Base-by-base conservation (phyloP, 1,284 basidiomycete genomes). In the Pyrrhoderma lamaoense region DNA sequence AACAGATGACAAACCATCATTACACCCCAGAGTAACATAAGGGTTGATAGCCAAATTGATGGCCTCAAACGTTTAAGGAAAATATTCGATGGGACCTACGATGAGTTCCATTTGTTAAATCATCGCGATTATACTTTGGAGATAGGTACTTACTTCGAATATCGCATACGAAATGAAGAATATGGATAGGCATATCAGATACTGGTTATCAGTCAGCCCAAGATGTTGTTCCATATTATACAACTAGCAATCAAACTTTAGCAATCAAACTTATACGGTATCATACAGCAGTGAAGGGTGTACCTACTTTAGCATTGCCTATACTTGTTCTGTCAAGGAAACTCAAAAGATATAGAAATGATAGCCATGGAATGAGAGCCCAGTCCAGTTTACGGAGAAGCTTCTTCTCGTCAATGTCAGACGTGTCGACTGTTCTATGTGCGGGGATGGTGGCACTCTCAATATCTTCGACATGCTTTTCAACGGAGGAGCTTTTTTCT, bases 241-340 rank as follows among this genome's bases (percentile, higher is more conserved):
- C 47, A 84, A 60, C 81, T 82, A 58, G 23, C n/a, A 9, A 1
- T 25, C 36, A 23, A 42, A 27, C 22, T 42, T 8, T 18, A 34
- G 19, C 31, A 21, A 44, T 34, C 27, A n/a, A n/a, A n/a, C n/a
- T n/a, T 9, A 39, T 4, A 35, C 19, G 8, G 19, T 3, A 42
- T 45, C 37, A 23, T 45, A 13, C 39, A 42, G 18, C 45, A 40
- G 13, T 40, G 14, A 5, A 7, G n/a, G n/a, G 14, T 5, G 5
- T 11, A 54, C 63, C 51, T 53, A 85, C 79, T 68, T 79, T 81
- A 9, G 85, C 85, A 66, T 90, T 90, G 62, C 87, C 89, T 58
- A 91, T 86, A 59, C 84, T 87, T 38, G 85, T 83, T 52, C 89
- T 77, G 66, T 91, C 89, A 45, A 84, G 65, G 66, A 85, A 85